Conservation (phyloP, 257 asterid genomes). For the Echites panduratus region DNA sequence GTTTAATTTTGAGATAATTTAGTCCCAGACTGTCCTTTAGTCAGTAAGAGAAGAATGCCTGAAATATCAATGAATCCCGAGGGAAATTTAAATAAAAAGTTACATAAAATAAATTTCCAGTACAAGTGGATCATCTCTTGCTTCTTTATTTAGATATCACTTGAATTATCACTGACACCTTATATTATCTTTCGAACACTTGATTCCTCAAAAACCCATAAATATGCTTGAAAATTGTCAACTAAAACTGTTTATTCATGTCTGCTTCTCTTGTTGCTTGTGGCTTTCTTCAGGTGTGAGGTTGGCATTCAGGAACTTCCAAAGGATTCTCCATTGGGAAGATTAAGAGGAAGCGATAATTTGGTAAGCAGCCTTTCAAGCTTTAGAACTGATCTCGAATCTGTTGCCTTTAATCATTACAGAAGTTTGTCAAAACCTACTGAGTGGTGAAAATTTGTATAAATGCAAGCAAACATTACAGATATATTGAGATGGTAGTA, state of each 20-base stretch:
- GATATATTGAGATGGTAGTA: not conserved
- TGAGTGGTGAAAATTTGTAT: not conserved
- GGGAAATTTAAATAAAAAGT: not conserved
- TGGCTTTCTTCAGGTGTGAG: constrained; percentile 49
- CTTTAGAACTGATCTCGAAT: not conserved
- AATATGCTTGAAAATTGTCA: too few species aligned
- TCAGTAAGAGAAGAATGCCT: not conserved
- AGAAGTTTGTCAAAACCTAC: not conserved
- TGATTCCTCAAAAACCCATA: not conserved
- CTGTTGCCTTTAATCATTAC: not conserved
- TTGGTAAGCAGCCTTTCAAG: constrained; percentile 44
- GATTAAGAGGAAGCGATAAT: constrained; percentile 89
- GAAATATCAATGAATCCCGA: not conserved
- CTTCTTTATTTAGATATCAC: not conserved
- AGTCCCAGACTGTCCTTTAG: not conserved
- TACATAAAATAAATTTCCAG: too few species aligned
- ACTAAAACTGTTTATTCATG: not conserved
- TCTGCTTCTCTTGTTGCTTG: not conserved
- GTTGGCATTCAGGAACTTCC: constrained; percentile 90
- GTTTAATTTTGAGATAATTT: not conserved
- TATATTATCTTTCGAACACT: not conserved
- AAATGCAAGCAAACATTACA: not conserved
- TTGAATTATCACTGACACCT: not conserved
- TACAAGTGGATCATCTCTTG: not conserved
- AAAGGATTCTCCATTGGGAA: constrained; percentile 77